Evolutionary conservation across 2,329 filamentous ascomycete species (phyloP), one percentile per base, ranked within the genome.

Genomic region (Colletotrichum gloeosporioides): DNA sequence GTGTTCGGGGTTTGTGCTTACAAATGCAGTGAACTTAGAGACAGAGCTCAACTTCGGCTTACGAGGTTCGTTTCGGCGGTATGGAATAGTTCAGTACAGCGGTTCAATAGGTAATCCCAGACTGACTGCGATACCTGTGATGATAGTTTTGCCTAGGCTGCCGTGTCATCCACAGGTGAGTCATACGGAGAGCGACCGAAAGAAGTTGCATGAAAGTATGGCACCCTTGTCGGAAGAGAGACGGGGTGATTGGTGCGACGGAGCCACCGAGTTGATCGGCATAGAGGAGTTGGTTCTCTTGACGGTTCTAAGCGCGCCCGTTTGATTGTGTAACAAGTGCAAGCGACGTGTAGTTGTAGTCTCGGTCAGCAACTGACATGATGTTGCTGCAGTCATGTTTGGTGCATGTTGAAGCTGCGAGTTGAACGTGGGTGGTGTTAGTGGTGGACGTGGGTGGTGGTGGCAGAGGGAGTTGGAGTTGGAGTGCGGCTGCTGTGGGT

Each of bases 141-240:
- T 25, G 69, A 63, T 68, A 62, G 63, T 63, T 39, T 61, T 53
- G 62, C 27, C 32, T 36, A 39, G 44, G 22, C 44, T 72, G 49
- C 36, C 67, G 36, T 66, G 49, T n/a, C 66, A 64, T 70, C 49
- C 44, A 68, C 32, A 49, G 32, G 31, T 76, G 70, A 76, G 70
- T 76, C 73, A 76, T 63, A 62, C 55, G 73, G 70, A n/a, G 36
- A 64, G 68, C 15, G 57, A 15, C 57, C 32, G 55, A 49, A 61
- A 68, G 65, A 22, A 62, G 6, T 44, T 44, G 55, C 71, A 49
- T 59, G 29, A 22, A 32, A 59, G 39, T 22, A 62, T 32, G 61
- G 36, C 57, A 64, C 68, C 72, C 61, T 64, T 57, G 57, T 76
- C 39, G 16, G 32, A 5, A 31, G 22, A 39, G 9, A 39, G 31